phyloP scores from a whole-genome alignment of 2,329 filamentous ascomycete genomes.

The Trichophaea hybrida region DNA sequence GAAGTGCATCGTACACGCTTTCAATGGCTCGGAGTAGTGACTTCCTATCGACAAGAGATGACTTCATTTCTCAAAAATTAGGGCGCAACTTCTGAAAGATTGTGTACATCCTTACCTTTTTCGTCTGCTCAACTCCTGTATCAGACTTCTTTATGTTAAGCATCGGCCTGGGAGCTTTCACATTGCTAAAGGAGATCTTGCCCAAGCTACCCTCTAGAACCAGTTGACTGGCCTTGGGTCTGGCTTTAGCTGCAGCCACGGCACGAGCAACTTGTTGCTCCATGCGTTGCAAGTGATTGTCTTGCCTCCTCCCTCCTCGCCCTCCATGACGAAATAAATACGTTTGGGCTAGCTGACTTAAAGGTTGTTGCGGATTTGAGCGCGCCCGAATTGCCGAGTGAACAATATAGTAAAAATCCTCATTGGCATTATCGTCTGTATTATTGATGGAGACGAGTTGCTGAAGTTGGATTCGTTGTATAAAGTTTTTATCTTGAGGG shows the following conservation, averaged over 20 bases:
- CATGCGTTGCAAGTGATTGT: conserved; percentile 98
- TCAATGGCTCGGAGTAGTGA: conserved; percentile 76
- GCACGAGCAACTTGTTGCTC: conserved; percentile 96
- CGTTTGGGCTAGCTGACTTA: conserved; percentile 94
- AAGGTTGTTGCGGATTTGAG: conserved; percentile 79
- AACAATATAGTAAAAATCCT: conserved; percentile 98
- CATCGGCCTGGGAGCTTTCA: conserved; percentile 87
- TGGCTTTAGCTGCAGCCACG: conserved; percentile 91
- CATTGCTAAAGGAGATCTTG: conserved; percentile 98
- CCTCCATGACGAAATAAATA: conserved; percentile 87
- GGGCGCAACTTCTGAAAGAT: not conserved
- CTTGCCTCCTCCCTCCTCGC: conserved; percentile 46
- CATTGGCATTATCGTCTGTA: conserved; percentile 64
- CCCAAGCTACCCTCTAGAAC: conserved; percentile 92
- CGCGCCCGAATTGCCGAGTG: conserved; percentile 85
- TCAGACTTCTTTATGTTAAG: conserved; percentile 90
- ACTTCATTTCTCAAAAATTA: conserved; percentile 2
- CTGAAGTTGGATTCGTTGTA: conserved; percentile 92
- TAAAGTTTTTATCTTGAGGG: conserved; percentile 98
- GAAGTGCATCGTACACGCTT: conserved; percentile 69
- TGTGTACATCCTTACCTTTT: conserved; percentile 8
- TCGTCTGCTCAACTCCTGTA: conserved; percentile 39
- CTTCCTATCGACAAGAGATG: conserved; percentile 56
- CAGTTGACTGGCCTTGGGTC: conserved; percentile 93
- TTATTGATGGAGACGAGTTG: conserved; percentile 79